A percentile compares a stretch with the other conserved stretches of the same genome.
Evolutionary conservation across 371 early-diverging fungal genomes (phyloP).

Genomic region (Smittium culicis): DNA sequence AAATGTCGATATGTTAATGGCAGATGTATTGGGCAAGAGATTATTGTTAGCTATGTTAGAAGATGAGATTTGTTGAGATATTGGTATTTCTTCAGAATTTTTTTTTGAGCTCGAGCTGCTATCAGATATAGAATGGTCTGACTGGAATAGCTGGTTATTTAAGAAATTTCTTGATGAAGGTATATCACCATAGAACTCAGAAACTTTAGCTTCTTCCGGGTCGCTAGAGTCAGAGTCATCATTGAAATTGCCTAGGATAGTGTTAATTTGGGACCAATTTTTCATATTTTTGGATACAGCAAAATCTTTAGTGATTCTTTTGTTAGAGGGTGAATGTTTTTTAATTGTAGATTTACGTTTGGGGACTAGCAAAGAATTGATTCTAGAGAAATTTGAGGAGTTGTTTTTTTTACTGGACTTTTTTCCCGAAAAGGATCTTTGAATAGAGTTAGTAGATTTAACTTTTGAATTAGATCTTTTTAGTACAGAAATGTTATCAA

Average conservation of each 20-base stretch:
- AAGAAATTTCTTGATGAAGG: not conserved
- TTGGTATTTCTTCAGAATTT: not conserved
- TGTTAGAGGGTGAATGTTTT: not conserved
- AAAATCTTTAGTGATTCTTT: not conserved
- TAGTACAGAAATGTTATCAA: not conserved
- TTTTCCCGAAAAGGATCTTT: not conserved
- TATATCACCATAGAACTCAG: not conserved
- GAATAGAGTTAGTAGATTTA: not conserved
- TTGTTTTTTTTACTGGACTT: not conserved
- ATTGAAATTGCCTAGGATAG: not conserved
- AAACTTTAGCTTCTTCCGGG: not conserved
- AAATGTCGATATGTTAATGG: too few species aligned
- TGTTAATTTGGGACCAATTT: not conserved
- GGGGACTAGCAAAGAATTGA: not conserved
- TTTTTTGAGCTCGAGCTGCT: not conserved
- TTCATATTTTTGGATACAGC: not conserved
- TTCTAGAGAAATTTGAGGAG: not conserved
- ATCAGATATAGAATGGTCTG: not conserved
- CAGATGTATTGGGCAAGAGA: too few species aligned
- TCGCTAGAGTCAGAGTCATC: not conserved
- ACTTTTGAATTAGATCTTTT: not conserved
- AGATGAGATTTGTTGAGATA: not conserved
- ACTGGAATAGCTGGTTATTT: not conserved
- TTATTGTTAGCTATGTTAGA: too few species aligned
- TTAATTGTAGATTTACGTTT: not conserved